phyloP scores from a whole-genome alignment of 2,329 filamentous ascomycete species.

The Arthrobotrys sphaeroides region DNA sequence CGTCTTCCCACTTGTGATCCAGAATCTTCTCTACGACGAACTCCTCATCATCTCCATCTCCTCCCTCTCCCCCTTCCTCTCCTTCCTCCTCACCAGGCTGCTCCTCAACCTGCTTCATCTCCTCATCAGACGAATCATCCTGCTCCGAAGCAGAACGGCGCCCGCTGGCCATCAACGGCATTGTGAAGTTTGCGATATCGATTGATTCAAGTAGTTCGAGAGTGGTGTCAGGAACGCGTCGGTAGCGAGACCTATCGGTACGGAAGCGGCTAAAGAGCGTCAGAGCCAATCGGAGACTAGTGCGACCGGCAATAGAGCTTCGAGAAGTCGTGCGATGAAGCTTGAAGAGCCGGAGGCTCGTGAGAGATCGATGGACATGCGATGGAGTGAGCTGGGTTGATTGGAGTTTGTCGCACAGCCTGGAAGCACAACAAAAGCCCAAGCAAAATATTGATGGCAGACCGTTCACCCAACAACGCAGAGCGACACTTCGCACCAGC shows the following conservation, averaged over 20 bases:
- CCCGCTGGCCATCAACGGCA: constrained; percentile 31
- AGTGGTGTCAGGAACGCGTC: constrained; percentile 27
- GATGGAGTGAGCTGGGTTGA: background rate
- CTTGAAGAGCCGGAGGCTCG: background rate
- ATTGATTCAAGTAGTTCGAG: background rate
- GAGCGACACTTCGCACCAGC: background rate
- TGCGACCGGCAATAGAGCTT: background rate
- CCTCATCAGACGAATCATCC: constrained; percentile 43
- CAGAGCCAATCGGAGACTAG: background rate
- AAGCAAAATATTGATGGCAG: constrained; percentile 23
- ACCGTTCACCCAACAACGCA: constrained; percentile 35
- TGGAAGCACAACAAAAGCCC: constrained; percentile 23
- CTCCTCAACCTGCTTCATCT: constrained; percentile 30
- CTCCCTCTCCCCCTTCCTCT: constrained; percentile 12
- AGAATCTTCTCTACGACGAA: constrained; percentile 42
- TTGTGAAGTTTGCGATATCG: background rate
- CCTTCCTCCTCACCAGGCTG: constrained; percentile 8
- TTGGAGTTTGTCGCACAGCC: constrained; percentile 1
- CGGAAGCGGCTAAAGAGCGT: background rate
- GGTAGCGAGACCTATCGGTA: background rate
- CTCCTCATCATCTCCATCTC: constrained; percentile 1
- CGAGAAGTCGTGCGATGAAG: background rate
- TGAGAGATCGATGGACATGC: background rate
- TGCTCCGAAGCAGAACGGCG: constrained; percentile 25
- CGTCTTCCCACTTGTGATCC: constrained; percentile 39